These are phyloP conservation scores for Chondrostereum purpureum DNA, from an alignment of 1,284 basidiomycete species.

Conservation along the genomic window DNA sequence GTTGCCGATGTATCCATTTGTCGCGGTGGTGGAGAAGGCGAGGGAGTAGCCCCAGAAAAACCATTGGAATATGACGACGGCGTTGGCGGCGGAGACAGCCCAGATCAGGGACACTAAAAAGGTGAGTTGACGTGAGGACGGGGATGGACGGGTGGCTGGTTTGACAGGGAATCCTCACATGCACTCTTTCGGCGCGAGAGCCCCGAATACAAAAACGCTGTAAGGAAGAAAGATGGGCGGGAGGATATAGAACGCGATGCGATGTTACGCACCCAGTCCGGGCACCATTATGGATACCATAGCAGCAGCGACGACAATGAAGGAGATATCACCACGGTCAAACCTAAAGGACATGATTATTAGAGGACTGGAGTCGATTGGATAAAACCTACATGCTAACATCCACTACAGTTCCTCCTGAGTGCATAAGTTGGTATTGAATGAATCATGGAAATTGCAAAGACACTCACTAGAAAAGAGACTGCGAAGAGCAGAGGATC, in stretches of 20 bases:
- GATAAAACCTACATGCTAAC: too few relatives aligned
- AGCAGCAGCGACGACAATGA: conserved; percentile 73
- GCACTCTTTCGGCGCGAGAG: conserved; percentile 55
- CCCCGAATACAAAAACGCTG: conserved; percentile 85
- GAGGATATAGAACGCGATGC: conserved; percentile 6
- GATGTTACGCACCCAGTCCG: conserved; percentile 46
- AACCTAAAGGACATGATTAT: conserved; percentile 42
- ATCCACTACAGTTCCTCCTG: too few relatives aligned
- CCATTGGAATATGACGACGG: conserved; percentile 86
- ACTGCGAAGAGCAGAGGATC: too few relatives aligned
- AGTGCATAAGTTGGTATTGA: too few relatives aligned
- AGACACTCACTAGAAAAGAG: too few relatives aligned
- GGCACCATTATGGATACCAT: conserved; percentile 81
- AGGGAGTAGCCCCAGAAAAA: conserved; percentile 83
- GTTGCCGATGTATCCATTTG: conserved; percentile 77
- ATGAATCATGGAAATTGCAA: too few relatives aligned
- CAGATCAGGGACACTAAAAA: conserved; percentile 55
- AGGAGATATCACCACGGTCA: conserved; percentile 69
- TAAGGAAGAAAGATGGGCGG: conserved; percentile 9
- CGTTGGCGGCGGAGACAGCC: conserved; percentile 66
- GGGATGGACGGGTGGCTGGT: background rate
- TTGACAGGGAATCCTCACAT: conserved; percentile 10
- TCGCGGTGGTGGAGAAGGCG: conserved; percentile 72
- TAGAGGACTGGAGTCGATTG: too few relatives aligned
- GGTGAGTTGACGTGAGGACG: background rate